Base-by-base conservation (phyloP, 768 basidiomycete species). In the Neoboletus brunneissimus region DNA sequence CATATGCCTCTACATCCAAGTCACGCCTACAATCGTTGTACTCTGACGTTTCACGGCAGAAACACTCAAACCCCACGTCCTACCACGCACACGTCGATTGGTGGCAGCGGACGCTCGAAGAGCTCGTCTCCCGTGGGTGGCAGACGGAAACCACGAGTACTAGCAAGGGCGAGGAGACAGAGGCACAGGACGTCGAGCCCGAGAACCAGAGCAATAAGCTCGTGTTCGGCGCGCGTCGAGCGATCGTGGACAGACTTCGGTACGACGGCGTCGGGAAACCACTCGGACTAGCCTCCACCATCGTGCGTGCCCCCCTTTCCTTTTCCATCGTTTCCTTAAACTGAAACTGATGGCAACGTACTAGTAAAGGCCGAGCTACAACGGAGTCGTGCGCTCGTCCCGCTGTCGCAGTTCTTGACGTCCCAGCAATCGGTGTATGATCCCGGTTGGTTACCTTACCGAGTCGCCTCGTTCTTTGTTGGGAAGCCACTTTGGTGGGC, bases 401-500 rank as follows among this genome's bases (percentile, higher is more conserved):
- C 80, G 20, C 65, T 81, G 10, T 59, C 77, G 2, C 77, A 81
- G 20, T 94, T 91, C 60, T 60, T 88, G 58, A 73, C 65, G 23
- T 74, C 83, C 15, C 74, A 75, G 38, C 72, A 79, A 42, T 87
- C 89, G 0, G 81, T 92, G 51, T 86, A 90, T 63, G 79, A 87
- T 56, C 72, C 84, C 3, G 83, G 83, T 22, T 89, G 86, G 79
- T 66, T 92, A 16, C 85, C 89, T 1, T 80, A 76, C 48, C 84
- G 89, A 20, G 77, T 91, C 49, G 88, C 82, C 3, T 78, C 87
- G 11, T 87, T 81, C 54, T 75, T 93, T 9, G 78, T 94, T 8
- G 89, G 86, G 8, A 85, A 83, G 63, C 91, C 92, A 3, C 74
- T 94, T 2, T 91, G 87, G 88, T 94, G 92, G 92, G 85, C 87